Percentiles rank a stretch among this genome's conserved stretches.
Evolutionary conservation across 345 rosid species (phyloP).

Genomic region (Heritiera littoralis): DNA sequence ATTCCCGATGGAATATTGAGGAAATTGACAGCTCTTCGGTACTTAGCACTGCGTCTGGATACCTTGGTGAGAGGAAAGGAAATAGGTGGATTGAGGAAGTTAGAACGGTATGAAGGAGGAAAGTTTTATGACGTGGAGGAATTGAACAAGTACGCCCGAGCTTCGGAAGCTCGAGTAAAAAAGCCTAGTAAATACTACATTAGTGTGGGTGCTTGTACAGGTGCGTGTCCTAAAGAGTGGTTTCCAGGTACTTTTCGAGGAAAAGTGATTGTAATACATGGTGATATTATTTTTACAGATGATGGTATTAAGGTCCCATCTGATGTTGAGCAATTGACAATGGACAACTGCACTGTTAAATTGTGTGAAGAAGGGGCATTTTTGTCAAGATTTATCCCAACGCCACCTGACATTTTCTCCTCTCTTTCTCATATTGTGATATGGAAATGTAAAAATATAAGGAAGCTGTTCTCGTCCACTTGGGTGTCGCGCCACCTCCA

Average conservation of each 20-base stretch:
- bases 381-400: neutral
- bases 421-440: neutral
- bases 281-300: too few relatives aligned
- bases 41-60: neutral
- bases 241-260: too few relatives aligned
- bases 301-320: neutral
- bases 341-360: neutral
- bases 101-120: neutral
- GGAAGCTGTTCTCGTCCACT: neutral
- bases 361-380: neutral
- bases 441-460: neutral
- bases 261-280: too few relatives aligned
- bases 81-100: slow-evolving; percentile 9
- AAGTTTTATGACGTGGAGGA: too few relatives aligned
- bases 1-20: slow-evolving; percentile 7
- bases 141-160: too few relatives aligned
- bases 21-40: slow-evolving; percentile 11
- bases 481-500: neutral
- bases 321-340: neutral
- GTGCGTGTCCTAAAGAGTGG: too few relatives aligned
- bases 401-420: neutral
- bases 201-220: too few relatives aligned
- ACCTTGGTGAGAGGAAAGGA: slow-evolving; percentile 8
- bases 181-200: too few relatives aligned
- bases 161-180: too few relatives aligned